Percentiles rank a stretch among this genome's conserved stretches.
phyloP scores from a whole-genome alignment of 2,329 filamentous ascomycete species.

The Arthroderma sp. region DNA sequence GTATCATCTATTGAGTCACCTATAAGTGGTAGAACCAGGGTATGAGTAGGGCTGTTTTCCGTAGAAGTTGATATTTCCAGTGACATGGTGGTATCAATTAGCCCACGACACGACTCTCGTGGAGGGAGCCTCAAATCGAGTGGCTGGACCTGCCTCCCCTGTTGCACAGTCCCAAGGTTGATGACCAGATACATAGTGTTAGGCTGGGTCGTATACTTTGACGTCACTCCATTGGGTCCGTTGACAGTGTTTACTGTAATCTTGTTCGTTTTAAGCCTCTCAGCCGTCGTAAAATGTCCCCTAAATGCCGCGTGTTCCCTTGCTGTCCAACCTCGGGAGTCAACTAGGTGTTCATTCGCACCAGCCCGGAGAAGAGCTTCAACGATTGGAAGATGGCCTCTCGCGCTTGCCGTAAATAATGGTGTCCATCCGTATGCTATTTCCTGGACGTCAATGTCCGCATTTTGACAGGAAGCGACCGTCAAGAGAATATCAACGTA shows the following conservation, averaged over 20 bases:
- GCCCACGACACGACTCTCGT: not conserved
- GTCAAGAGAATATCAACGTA: constrained; percentile 11
- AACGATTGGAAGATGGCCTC: constrained; percentile 19
- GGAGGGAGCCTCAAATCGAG: constrained; percentile 7
- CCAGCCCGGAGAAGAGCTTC: constrained; percentile 21
- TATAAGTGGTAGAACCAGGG: constrained; percentile 19
- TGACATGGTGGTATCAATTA: constrained; percentile 4
- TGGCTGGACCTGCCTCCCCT: constrained; percentile 8
- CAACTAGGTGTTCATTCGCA: constrained; percentile 16
- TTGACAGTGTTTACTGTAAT: not conserved
- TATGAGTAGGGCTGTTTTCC: not conserved
- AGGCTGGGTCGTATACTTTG: not conserved
- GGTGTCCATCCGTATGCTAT: constrained; percentile 24
- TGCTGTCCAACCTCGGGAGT: constrained; percentile 25
- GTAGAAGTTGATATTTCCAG: constrained; percentile 11
- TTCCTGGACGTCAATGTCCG: constrained; percentile 16
- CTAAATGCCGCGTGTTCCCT: constrained; percentile 26
- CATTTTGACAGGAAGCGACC: not conserved
- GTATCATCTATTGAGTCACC: constrained; percentile 17
- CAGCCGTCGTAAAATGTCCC: constrained; percentile 23
- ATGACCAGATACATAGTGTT: constrained; percentile 11
- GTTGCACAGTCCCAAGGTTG: constrained; percentile 16
- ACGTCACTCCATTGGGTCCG: not conserved
- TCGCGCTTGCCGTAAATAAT: constrained; percentile 22
- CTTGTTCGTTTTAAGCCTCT: constrained; percentile 8